A percentile compares a stretch with the other conserved stretches of the same genome.
phyloP scores from a whole-genome alignment of 257 asterid genomes.

The Solanum clarkiae region DNA sequence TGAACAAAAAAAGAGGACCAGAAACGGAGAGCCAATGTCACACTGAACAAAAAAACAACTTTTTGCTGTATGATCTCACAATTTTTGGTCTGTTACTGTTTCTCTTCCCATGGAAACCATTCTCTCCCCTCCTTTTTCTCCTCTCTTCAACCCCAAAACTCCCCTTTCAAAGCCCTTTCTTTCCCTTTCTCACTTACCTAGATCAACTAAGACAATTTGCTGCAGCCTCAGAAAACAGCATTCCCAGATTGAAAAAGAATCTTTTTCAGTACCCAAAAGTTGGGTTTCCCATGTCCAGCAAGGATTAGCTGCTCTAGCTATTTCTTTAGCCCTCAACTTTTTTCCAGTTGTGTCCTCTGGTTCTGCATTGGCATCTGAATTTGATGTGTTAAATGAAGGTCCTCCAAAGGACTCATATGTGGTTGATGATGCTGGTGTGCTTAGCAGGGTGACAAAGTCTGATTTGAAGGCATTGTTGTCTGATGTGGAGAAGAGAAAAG shows the following conservation, averaged over 20 bases:
- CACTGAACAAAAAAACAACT: neutral
- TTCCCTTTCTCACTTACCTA: constrained; percentile 20
- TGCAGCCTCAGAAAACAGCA: constrained; percentile 35
- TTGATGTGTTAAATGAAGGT: constrained; percentile 68
- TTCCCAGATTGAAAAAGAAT: constrained; percentile 11
- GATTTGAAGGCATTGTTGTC: constrained; percentile 72
- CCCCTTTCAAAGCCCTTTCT: neutral
- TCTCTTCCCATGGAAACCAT: constrained; percentile 60
- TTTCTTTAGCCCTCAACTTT: constrained; percentile 71
- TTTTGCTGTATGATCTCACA: constrained; percentile 17
- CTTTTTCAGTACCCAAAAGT: constrained; percentile 26
- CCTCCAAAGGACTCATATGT: constrained; percentile 76
- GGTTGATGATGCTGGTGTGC: constrained; percentile 92
- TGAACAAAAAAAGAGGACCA: neutral
- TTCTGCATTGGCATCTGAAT: constrained; percentile 77
- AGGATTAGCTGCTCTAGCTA: constrained; percentile 76
- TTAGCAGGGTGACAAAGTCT: constrained; percentile 75
- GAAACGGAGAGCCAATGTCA: neutral
- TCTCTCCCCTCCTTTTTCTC: constrained; percentile 58
- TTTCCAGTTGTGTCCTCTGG: constrained; percentile 31
- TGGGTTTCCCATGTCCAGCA: constrained; percentile 67
- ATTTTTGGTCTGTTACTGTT: neutral
- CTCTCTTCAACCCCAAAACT: constrained; percentile 35
- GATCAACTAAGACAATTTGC: constrained; percentile 38
- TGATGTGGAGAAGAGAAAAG: constrained; percentile 89